Evolutionary conservation across 2,329 filamentous ascomycete genomes (phyloP).

Genomic region (Monosporascus sp.): DNA sequence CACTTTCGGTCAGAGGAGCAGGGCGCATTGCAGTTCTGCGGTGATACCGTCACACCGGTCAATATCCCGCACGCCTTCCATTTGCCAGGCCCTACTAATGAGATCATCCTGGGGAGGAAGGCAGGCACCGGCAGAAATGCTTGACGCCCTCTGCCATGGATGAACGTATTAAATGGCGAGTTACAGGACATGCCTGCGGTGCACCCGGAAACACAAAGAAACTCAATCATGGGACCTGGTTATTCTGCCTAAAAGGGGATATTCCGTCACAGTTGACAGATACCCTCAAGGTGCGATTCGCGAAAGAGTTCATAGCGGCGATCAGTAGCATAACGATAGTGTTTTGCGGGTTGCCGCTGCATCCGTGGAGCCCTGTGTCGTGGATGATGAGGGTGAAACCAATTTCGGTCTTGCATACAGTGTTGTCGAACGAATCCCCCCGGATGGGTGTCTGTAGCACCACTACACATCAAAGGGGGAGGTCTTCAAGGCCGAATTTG

Average conservation of each 20-base stretch:
- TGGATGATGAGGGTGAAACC: no score
- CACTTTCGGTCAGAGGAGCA: not conserved
- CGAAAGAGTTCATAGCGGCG: not conserved
- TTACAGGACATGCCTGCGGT: not conserved
- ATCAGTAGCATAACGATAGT: not conserved
- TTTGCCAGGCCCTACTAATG: not conserved
- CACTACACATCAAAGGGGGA: no score
- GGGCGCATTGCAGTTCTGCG: not conserved
- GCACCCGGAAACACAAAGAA: not conserved
- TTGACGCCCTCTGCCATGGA: not conserved
- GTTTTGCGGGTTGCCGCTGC: not conserved
- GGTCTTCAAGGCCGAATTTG: not conserved
- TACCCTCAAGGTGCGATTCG: not conserved
- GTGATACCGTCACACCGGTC: not conserved
- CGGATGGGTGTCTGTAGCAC: no score
- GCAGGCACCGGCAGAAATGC: not conserved
- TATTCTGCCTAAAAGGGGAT: not conserved
- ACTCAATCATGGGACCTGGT: not conserved
- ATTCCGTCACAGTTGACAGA: not conserved
- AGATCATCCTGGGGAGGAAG: not conserved
- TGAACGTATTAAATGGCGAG: not conserved
- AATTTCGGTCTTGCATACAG: no score
- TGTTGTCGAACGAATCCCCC: no score
- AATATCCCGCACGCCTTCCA: not conserved
- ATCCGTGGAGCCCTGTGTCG: not conserved